Conservation (phyloP, 2,329 filamentous ascomycete species). For the Scortechinia acanthostroma region DNA sequence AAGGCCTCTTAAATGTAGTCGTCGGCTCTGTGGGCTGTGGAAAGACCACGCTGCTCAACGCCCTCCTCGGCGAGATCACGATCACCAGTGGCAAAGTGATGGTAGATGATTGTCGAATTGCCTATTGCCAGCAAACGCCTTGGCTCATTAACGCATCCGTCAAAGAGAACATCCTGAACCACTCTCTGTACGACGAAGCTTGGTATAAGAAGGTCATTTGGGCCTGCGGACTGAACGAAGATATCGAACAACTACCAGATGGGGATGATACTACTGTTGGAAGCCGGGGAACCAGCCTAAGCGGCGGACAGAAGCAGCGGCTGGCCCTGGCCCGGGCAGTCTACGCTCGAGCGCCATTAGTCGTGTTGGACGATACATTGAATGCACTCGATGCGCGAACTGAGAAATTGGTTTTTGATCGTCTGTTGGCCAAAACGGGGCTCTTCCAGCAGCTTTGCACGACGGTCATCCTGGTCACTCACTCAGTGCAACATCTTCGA, state of each 20-base stretch:
- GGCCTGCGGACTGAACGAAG: constrained; percentile 16
- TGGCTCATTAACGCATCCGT: constrained; percentile 23
- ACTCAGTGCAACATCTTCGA: constrained; percentile 9
- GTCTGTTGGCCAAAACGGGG: constrained; percentile 12
- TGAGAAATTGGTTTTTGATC: constrained; percentile 11
- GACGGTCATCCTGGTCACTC: constrained; percentile 9
- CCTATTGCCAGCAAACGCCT: constrained; percentile 26
- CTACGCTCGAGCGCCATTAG: constrained; percentile 40
- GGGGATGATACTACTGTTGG: constrained; percentile 23
- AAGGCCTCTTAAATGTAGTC: too few species aligned
- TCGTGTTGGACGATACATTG: constrained; percentile 57
- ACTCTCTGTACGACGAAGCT: constrained; percentile 10
- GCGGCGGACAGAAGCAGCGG: constrained; percentile 23
- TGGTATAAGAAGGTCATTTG: constrained; percentile 17
- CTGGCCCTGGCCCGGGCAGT: constrained; percentile 14
- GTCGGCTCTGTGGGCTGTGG: too few species aligned
- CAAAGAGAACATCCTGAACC: constrained; percentile 17
- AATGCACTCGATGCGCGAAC: constrained; percentile 48
- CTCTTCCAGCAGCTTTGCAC: constrained; percentile 10
- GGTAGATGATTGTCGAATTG: too few species aligned
- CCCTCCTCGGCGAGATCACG: constrained; percentile 64
- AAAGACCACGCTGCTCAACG: constrained; percentile 68
- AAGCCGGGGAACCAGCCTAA: constrained; percentile 22
- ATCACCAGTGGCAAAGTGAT: not conserved
- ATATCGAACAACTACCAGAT: constrained; percentile 20